These are phyloP conservation scores for Gossypium arboreum DNA, from an alignment of 345 rosid genomes.

Conservation along the genomic window DNA sequence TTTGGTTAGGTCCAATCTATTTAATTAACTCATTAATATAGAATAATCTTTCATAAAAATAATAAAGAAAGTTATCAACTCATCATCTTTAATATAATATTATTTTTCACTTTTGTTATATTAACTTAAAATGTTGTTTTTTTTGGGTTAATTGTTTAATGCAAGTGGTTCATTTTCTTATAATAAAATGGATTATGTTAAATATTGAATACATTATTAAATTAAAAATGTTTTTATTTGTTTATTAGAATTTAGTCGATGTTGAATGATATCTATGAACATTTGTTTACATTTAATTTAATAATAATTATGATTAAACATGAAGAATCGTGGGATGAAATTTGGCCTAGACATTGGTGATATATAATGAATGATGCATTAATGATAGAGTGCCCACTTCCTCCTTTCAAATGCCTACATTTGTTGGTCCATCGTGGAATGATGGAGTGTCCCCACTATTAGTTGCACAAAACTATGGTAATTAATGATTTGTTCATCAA, in stretches of 20 bases:
- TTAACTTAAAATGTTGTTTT: neutral
- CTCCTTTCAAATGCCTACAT: neutral
- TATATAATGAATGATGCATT: neutral
- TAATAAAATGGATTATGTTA: no score
- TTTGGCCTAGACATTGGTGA: neutral
- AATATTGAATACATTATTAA: no score
- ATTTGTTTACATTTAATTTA: no score
- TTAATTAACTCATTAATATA: neutral
- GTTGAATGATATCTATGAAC: no score
- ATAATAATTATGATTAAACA: neutral
- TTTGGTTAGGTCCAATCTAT: neutral
- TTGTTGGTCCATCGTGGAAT: neutral
- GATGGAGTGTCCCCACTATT: neutral
- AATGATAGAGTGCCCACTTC: conserved; percentile 6
- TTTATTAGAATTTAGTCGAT: neutral
- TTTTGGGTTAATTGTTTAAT: no score
- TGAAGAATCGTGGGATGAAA: neutral
- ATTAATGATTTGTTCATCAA: neutral
- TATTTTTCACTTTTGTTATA: neutral
- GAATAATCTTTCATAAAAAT: no score
- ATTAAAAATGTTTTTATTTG: no score
- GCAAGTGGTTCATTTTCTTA: no score
- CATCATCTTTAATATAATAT: neutral
- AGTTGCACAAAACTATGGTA: neutral
- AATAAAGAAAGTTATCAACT: neutral